Percentiles rank a stretch among this genome's conserved stretches.
Conservation (phyloP, 768 basidiomycete genomes). For the Suillus plorans region DNA sequence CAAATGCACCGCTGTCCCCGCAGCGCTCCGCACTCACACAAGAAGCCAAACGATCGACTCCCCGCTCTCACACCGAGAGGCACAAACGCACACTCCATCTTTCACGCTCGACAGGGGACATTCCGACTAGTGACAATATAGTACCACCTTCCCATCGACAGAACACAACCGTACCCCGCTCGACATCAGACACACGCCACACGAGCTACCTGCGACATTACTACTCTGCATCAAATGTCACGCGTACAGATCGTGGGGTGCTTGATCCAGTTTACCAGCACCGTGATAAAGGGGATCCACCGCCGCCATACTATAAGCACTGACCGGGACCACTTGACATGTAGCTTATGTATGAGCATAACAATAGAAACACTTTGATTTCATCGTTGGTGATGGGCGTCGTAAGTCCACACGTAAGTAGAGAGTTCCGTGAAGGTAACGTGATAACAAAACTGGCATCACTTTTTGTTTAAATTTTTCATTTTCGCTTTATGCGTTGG, state of each 20-base stretch:
- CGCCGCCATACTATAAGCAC: slow-evolving; percentile 27
- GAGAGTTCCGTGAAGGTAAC: too few relatives aligned
- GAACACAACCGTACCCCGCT: background rate
- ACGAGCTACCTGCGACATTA: slow-evolving; percentile 20
- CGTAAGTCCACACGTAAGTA: background rate
- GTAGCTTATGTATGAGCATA: background rate
- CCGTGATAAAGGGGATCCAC: slow-evolving; percentile 22
- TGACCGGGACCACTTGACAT: background rate
- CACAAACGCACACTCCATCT: slow-evolving; percentile 14
- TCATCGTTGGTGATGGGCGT: slow-evolving; percentile 1
- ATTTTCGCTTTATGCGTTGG: too few relatives aligned
- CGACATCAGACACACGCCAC: background rate
- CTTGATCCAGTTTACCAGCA: slow-evolving; percentile 15
- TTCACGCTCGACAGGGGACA: slow-evolving; percentile 26
- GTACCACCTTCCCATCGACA: background rate
- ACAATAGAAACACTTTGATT: background rate
- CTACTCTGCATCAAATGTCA: slow-evolving; percentile 19
- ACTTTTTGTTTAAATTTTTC: too few relatives aligned
- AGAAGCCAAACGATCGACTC: background rate
- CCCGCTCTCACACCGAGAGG: slow-evolving; percentile 11
- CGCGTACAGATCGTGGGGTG: slow-evolving; percentile 1
- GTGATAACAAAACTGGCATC: too few relatives aligned
- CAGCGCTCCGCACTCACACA: background rate
- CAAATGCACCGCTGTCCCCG: background rate
- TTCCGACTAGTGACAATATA: slow-evolving; percentile 11